These are phyloP conservation scores for Anthracocystis setariae DNA, from an alignment of 1,284 basidiomycete genomes.

Conservation along the genomic window DNA sequence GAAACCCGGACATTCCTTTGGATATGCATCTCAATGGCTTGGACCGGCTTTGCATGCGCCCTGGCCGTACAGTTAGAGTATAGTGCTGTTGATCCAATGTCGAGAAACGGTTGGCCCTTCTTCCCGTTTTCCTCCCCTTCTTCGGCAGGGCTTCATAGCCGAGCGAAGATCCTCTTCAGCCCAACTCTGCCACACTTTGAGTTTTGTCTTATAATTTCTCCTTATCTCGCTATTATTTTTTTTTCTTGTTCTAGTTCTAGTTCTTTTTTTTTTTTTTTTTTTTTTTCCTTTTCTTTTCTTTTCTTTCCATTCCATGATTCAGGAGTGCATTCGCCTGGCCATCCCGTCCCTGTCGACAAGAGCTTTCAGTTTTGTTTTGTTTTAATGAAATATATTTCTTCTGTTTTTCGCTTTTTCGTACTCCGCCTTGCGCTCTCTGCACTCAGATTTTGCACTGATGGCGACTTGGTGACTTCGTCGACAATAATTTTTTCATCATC, in stretches of 20 bases:
- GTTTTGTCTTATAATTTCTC: not conserved
- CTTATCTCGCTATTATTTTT: constrained; percentile 1
- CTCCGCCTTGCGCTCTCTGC: constrained; percentile 1
- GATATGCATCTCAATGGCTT: constrained; percentile 12
- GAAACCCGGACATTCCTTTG: not conserved
- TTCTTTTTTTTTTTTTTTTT: not conserved
- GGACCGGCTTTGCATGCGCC: constrained; percentile 6
- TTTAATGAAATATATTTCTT: not conserved
- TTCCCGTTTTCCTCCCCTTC: not conserved
- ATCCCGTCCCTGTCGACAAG: too few species aligned
- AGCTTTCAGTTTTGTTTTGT: not conserved
- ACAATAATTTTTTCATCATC: not conserved
- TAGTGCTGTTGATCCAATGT: not conserved
- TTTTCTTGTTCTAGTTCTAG: not conserved
- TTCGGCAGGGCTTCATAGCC: constrained; percentile 7
- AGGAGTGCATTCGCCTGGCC: too few species aligned
- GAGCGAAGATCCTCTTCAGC: constrained; percentile 28
- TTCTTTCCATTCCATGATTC: too few species aligned
- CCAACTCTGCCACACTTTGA: constrained; percentile 1
- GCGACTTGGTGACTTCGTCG: too few species aligned
- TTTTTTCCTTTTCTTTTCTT: not conserved
- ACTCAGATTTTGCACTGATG: too few species aligned
- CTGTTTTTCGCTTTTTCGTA: not conserved
- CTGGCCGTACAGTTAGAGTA: too few species aligned
- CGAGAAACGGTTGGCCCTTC: not conserved